Evolutionary conservation across 2,329 filamentous ascomycete species (phyloP).

Genomic region (Trichoderma sp.): DNA sequence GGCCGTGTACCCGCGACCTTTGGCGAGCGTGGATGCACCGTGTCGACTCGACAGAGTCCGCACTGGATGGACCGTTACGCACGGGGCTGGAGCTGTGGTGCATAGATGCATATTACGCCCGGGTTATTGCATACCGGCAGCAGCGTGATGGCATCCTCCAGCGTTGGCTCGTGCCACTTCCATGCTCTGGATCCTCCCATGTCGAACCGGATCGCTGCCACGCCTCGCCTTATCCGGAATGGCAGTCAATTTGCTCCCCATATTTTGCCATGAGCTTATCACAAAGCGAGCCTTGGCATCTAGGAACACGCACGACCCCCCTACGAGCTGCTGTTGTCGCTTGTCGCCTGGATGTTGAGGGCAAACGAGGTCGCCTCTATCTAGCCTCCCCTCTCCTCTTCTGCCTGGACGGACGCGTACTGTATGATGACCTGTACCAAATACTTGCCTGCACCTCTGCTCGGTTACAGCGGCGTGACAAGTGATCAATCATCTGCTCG

Average conservation of each 20-base stretch:
- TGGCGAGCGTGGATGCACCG: background rate
- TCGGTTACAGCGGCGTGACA: background rate
- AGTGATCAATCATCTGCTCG: background rate
- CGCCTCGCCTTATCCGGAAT: constrained; percentile 3
- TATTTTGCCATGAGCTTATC: constrained; percentile 21
- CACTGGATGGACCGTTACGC: constrained; percentile 6
- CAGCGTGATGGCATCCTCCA: background rate
- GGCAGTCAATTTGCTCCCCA: background rate
- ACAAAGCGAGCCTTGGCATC: constrained; percentile 19
- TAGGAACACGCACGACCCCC: constrained; percentile 18
- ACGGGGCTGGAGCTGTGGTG: constrained; percentile 3
- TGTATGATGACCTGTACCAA: background rate
- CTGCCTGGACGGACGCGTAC: background rate
- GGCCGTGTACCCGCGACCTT: constrained; percentile 1
- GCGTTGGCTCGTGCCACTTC: background rate
- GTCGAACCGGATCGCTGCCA: constrained; percentile 21
- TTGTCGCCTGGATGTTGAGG: background rate
- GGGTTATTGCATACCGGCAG: background rate
- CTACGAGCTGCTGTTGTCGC: background rate
- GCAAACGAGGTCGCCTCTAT: background rate
- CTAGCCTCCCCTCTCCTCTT: background rate
- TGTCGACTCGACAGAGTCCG: background rate
- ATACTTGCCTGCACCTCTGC: background rate
- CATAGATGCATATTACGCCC: constrained; percentile 3
- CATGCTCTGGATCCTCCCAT: constrained; percentile 3